These are phyloP conservation scores for Yarrowia bubula DNA, from an alignment of 805 yeast species.

Conservation along the genomic window DNA sequence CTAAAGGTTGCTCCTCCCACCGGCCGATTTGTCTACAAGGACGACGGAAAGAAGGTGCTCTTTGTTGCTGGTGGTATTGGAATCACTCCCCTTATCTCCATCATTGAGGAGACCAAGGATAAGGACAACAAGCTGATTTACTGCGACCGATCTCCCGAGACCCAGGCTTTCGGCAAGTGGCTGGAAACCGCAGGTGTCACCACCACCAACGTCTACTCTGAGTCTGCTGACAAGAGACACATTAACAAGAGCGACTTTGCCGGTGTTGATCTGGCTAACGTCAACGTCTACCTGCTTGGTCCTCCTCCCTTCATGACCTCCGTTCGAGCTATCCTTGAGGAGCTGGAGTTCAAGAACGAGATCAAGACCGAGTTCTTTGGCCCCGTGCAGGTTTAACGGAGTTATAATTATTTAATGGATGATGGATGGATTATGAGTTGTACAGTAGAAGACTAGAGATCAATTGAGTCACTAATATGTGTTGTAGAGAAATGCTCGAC, in stretches of 20 bases:
- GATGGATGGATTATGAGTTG: too few species aligned
- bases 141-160: constrained; percentile 19
- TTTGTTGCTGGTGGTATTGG: constrained; percentile 66
- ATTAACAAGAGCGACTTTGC: constrained; percentile 24
- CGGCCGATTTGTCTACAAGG: constrained; percentile 48
- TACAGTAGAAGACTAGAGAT: too few species aligned
- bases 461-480: too few species aligned
- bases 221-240: constrained; percentile 6
- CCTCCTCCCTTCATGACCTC: constrained; percentile 23
- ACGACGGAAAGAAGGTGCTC: constrained; percentile 40
- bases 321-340: not conserved
- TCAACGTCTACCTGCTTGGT: constrained; percentile 24
- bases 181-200: constrained; percentile 2
- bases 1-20: constrained; percentile 57
- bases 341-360: constrained; percentile 5
- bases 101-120: constrained; percentile 45
- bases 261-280: not conserved
- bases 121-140: constrained; percentile 38
- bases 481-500: too few species aligned
- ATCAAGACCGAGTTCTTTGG: constrained; percentile 26
- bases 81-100: constrained; percentile 60
- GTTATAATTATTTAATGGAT: not conserved
- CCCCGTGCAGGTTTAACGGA: constrained; percentile 1
- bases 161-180: constrained; percentile 26
- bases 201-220: constrained; percentile 24